Conservation (phyloP, 1,284 basidiomycete species). For the Athelia sp. region DNA sequence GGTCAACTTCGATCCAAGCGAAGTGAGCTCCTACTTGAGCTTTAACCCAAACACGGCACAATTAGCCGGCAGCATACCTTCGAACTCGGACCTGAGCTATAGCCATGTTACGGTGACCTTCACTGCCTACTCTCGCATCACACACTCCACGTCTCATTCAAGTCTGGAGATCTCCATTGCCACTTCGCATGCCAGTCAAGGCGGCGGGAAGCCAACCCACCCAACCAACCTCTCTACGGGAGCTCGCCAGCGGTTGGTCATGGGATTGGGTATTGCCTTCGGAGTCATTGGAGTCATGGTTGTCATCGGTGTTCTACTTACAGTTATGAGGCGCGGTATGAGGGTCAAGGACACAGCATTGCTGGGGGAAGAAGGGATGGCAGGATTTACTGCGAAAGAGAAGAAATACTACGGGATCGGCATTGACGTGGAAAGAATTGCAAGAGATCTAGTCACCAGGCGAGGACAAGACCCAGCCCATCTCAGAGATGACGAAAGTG, state of each 20-base stretch:
- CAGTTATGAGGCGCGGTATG: constrained; percentile 48
- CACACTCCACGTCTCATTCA: constrained; percentile 68
- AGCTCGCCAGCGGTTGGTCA: constrained; percentile 42
- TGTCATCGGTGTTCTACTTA: constrained; percentile 48
- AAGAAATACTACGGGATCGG: constrained; percentile 62
- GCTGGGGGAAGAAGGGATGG: constrained; percentile 49
- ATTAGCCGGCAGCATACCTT: constrained; percentile 54
- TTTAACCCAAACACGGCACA: constrained; percentile 42
- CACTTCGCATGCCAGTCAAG: constrained; percentile 26
- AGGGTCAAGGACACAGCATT: constrained; percentile 54
- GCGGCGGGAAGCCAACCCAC: constrained; percentile 20
- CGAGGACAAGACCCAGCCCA: constrained; percentile 20
- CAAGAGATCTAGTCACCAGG: constrained; percentile 11
- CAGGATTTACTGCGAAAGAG: constrained; percentile 56
- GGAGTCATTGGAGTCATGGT: constrained; percentile 57
- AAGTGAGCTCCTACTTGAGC: constrained; percentile 39
- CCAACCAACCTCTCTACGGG: constrained; percentile 32
- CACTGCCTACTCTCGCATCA: constrained; percentile 57
- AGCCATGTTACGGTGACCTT: constrained; percentile 48
- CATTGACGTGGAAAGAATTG: constrained; percentile 23
- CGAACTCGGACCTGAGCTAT: constrained; percentile 26
- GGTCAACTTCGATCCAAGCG: constrained; percentile 44
- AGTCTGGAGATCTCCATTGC: constrained; percentile 50
- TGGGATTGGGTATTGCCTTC: constrained; percentile 60
- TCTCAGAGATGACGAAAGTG: constrained; percentile 13